phyloP scores from a whole-genome alignment of 768 basidiomycete species.

The Suillus clintonianus region DNA sequence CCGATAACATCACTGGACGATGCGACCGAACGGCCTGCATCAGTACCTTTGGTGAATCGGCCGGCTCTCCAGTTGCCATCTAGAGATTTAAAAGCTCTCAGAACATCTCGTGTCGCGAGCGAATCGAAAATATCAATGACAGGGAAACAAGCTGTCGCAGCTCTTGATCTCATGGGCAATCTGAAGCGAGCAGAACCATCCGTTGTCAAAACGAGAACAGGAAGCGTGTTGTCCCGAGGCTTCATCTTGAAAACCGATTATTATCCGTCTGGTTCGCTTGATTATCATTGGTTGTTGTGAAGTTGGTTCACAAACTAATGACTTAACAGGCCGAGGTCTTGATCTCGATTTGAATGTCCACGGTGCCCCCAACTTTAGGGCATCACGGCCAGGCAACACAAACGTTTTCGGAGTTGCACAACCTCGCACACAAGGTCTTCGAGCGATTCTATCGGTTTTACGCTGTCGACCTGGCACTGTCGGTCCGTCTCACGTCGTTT shows the following conservation, averaged over 20 bases:
- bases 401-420: conserved; percentile 97
- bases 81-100: neutral
- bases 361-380: conserved; percentile 95
- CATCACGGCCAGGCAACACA: conserved; percentile 72
- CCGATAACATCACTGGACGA: neutral
- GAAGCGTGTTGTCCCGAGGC: conserved; percentile 83
- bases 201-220: conserved; percentile 79
- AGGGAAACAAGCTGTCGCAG: conserved; percentile 17
- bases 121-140: conserved; percentile 3
- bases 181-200: conserved; percentile 69
- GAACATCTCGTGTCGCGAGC: conserved; percentile 2
- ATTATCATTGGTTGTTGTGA: neutral
- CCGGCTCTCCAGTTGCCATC: conserved; percentile 7
- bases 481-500: conserved; percentile 77
- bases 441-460: conserved; percentile 86
- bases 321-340: conserved; percentile 74
- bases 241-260: conserved; percentile 96
- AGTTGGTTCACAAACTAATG: conserved; percentile 7
- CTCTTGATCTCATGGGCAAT: conserved; percentile 62
- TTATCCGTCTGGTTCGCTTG: conserved; percentile 67
- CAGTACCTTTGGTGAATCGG: conserved; percentile 11
- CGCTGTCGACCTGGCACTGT: conserved; percentile 66
- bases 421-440: conserved; percentile 88
- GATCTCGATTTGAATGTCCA: conserved; percentile 90
- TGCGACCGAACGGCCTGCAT: conserved; percentile 9